Percentiles rank a stretch among this genome's conserved stretches.
phyloP scores from a whole-genome alignment of 139 green algal genomes.

The Asterochloris sp. region DNA sequence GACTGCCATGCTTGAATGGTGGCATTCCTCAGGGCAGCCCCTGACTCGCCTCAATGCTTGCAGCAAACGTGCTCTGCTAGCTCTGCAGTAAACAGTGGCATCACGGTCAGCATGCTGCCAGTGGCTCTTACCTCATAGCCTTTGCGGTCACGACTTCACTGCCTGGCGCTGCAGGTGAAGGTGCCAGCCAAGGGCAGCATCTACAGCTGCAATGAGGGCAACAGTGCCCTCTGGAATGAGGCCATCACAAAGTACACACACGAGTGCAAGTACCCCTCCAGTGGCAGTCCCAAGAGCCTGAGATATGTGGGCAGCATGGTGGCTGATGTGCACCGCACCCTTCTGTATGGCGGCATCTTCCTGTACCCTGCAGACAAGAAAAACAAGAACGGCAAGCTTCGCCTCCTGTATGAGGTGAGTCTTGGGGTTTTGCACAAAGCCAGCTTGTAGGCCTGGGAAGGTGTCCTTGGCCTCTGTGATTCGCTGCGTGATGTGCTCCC shows the following conservation, averaged over 20 bases:
- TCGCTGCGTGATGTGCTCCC: background rate
- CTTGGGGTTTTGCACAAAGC: background rate
- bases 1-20: too few species aligned
- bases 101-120: too few species aligned
- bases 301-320: constrained; percentile 77
- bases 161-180: constrained; percentile 22
- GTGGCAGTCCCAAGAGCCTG: constrained; percentile 47
- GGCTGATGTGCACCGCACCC: constrained; percentile 71
- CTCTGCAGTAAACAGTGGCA: too few species aligned
- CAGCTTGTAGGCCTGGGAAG: background rate
- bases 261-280: constrained; percentile 47
- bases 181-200: constrained; percentile 49
- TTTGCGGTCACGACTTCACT: background rate
- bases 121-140: too few species aligned
- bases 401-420: constrained; percentile 66
- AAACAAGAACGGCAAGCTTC: constrained; percentile 62
- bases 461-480: background rate
- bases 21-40: too few species aligned
- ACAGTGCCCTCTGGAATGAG: constrained; percentile 47
- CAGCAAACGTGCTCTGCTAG: too few species aligned
- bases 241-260: constrained; percentile 50
- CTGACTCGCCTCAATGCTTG: too few species aligned
- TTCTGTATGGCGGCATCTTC: constrained; percentile 76
- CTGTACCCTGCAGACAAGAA: constrained; percentile 74
- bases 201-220: constrained; percentile 71